These are phyloP conservation scores for Cicer bijugum DNA, from an alignment of 306 rosid genomes.

Conservation along the genomic window DNA sequence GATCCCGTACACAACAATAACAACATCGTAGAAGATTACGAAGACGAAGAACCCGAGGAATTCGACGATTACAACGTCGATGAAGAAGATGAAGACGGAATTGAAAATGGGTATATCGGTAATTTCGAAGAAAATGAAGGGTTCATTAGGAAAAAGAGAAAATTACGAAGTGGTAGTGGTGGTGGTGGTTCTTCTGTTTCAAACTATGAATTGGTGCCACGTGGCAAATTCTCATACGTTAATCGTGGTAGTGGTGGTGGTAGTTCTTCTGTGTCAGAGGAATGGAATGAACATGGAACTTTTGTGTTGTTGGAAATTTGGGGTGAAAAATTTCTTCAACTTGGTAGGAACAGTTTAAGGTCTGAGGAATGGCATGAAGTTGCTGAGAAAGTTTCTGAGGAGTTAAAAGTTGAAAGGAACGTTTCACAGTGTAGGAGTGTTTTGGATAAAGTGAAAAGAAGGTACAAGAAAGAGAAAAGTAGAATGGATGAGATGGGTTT, in stretches of 20 bases:
- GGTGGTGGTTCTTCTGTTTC: slow-evolving; percentile 45
- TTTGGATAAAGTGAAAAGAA: slow-evolving; percentile 68
- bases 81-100: slow-evolving; percentile 16
- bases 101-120: slow-evolving; percentile 39
- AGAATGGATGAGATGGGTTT: slow-evolving; percentile 61
- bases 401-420: slow-evolving; percentile 51
- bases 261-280: slow-evolving; percentile 36
- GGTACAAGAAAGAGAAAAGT: slow-evolving; percentile 75
- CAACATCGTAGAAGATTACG: slow-evolving; percentile 47
- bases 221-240: slow-evolving; percentile 40
- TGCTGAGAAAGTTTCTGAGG: slow-evolving; percentile 71
- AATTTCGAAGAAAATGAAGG: slow-evolving; percentile 46
- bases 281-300: slow-evolving; percentile 69
- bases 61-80: slow-evolving; percentile 39
- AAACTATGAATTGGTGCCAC: slow-evolving; percentile 59
- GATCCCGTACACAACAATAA: slow-evolving; percentile 37
- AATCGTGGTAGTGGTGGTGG: background rate
- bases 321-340: slow-evolving; percentile 77
- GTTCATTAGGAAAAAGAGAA: slow-evolving; percentile 60
- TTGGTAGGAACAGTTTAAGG: slow-evolving; percentile 84
- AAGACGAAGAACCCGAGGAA: slow-evolving; percentile 49
- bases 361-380: slow-evolving; percentile 80
- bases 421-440: slow-evolving; percentile 61
- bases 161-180: slow-evolving; percentile 39
- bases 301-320: slow-evolving; percentile 73